Percentiles rank a stretch among this genome's conserved stretches.
These are phyloP conservation scores for Panaeolus papilionaceus DNA, from an alignment of 768 basidiomycete genomes.

Conservation along the genomic window DNA sequence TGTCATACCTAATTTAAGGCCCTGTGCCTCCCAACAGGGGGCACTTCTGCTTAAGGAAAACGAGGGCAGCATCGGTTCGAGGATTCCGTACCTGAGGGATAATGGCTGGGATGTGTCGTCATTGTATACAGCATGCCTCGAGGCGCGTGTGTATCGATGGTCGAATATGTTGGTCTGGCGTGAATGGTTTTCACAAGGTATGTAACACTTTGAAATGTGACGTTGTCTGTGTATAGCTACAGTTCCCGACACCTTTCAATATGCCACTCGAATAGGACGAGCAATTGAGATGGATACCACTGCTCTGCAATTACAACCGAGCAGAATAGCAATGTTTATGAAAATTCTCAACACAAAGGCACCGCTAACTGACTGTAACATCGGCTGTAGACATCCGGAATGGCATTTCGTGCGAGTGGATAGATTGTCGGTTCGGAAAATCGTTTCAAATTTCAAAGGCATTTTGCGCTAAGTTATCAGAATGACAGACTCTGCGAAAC, in stretches of 20 bases:
- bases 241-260: neutral
- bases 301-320: neutral
- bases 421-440: slow-evolving; percentile 13
- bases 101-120: neutral
- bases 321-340: neutral
- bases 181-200: neutral
- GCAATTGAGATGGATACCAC: neutral
- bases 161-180: neutral
- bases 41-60: neutral
- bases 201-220: neutral
- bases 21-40: neutral
- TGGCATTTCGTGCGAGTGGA: slow-evolving; percentile 10
- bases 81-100: neutral
- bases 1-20: neutral
- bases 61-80: neutral
- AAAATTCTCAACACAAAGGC: neutral
- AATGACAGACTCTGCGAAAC: slow-evolving; percentile 9
- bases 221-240: neutral
- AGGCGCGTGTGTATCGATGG: slow-evolving; percentile 3
- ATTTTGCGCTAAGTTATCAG: neutral
- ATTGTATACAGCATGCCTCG: neutral
- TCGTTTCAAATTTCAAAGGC: neutral
- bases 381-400: slow-evolving; percentile 10
- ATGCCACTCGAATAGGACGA: neutral
- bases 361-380: neutral